Evolutionary conservation across 1,284 basidiomycete species (phyloP), one percentile per base, ranked within the genome.

Genomic region (Pseudomicrostroma phylloplanum): DNA sequence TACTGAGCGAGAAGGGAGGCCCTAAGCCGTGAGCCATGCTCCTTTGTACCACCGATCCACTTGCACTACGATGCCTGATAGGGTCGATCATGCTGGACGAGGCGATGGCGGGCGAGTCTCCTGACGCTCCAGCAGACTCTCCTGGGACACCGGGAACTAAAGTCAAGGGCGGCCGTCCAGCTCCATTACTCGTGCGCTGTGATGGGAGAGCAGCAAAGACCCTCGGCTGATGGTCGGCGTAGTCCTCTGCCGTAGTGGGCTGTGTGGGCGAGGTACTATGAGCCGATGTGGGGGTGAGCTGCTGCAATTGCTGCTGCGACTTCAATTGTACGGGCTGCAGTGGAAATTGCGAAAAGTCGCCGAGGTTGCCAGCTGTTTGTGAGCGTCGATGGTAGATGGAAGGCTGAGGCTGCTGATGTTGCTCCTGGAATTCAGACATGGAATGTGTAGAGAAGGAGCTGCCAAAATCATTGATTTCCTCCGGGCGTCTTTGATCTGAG

Each of bases 221-320:
- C 12, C 46, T n/a, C 23, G n/a, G n/a, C 17, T 48, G n/a, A n/a
- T 48, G 46, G 12, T 48, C 46, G n/a, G 46, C 46, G n/a, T n/a
- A 7, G 7, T n/a, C 46, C 46, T n/a, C 46, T 4, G 46, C 12
- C 6, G 12, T 3, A n/a, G 46, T n/a, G 23, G 46, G 46, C 17
- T 48, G 46, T n/a, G n/a, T 48, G 46, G 46, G 46, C 46, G 46
- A 48, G n/a, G 23, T 48, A n/a, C 46, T 48, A 3, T 3, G 23
- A 11, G 12, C 12, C 23, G 46, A 48, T 6, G 15, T 26, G 6
- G 15, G 21, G 51, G 25, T 17, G 6, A 13, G 21, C 21, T 54
- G 51, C 51, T 54, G 51, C 51, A 15, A 25, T 54, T 21, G 51
- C 25, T 8, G 51, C 51, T 54, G 25, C 51, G 51, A 54, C 25